These are phyloP conservation scores for Diaporthe batatas DNA, from an alignment of 2,329 filamentous ascomycete species.

Conservation along the genomic window DNA sequence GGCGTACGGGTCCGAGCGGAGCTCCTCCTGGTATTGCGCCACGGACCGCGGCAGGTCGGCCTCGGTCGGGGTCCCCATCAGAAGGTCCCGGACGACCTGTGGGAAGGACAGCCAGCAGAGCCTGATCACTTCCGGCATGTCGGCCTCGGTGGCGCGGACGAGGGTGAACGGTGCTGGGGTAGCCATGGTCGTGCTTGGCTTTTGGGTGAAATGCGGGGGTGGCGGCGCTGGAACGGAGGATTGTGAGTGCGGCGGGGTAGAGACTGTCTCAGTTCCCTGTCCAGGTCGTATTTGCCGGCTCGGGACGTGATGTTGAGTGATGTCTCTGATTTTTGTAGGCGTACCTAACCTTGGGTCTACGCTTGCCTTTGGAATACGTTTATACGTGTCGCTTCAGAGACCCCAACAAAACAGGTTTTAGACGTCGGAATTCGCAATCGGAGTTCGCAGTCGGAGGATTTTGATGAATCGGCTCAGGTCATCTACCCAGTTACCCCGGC, in stretches of 20 bases:
- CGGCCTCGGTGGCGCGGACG: constrained; percentile 34
- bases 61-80: constrained; percentile 45
- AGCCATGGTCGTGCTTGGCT: constrained; percentile 7
- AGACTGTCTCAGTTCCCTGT: background rate
- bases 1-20: constrained; percentile 47
- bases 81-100: constrained; percentile 33
- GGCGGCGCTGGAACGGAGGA: background rate
- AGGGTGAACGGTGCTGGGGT: constrained; percentile 15
- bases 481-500: no score
- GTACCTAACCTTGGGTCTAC: background rate
- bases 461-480: background rate
- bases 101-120: constrained; percentile 42
- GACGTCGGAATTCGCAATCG: no score
- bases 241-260: background rate
- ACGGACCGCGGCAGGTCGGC: constrained; percentile 44
- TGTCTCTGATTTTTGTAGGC: background rate
- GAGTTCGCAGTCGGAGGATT: background rate
- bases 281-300: background rate
- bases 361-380: background rate
- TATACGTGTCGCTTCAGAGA: background rate
- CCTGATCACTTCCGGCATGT: constrained; percentile 41
- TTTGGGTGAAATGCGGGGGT: no score
- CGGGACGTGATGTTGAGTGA: background rate
- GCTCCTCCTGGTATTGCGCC: constrained; percentile 40
- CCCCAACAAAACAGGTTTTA: background rate